A percentile compares a stretch with the other conserved stretches of the same genome.
phyloP scores from a whole-genome alignment of 164 flowering plant species.

The Stephania japonica region DNA sequence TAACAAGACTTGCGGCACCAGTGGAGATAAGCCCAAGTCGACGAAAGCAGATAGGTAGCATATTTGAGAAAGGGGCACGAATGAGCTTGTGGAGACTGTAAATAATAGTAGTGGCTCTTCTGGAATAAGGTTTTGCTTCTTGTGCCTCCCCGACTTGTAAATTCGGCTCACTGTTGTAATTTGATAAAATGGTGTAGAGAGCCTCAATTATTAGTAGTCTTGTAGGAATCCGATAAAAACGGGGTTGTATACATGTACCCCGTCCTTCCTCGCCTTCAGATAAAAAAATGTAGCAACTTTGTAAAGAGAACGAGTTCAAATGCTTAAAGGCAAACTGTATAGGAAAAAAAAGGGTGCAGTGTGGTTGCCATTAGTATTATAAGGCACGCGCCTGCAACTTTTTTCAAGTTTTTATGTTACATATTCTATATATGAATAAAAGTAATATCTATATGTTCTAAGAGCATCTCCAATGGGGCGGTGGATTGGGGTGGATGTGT shows the following conservation, averaged over 20 bases:
- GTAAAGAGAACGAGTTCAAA: conserved; percentile 7
- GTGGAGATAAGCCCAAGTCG: conserved; percentile 12
- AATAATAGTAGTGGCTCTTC: conserved; percentile 13
- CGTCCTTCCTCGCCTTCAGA: not conserved
- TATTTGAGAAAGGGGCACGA: not conserved
- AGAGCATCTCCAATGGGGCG: too few species aligned
- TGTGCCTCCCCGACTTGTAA: conserved; percentile 9
- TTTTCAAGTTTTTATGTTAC: not conserved
- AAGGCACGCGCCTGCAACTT: not conserved
- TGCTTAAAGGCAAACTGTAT: conserved; percentile 8
- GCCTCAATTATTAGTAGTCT: not conserved
- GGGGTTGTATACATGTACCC: not conserved
- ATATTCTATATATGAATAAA: not conserved
- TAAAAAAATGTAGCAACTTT: conserved; percentile 9
- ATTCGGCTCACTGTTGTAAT: conserved; percentile 6
- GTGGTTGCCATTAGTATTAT: conserved; percentile 5
- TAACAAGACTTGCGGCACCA: conserved; percentile 25
- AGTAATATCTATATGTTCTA: too few species aligned
- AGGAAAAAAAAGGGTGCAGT: not conserved
- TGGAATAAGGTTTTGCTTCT: conserved; percentile 16
- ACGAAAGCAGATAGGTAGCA: not conserved
- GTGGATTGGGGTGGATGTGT: too few species aligned
- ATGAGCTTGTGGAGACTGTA: conserved; percentile 9
- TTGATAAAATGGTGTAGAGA: conserved; percentile 1
- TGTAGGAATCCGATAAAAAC: conserved; percentile 2